Evolutionary conservation across 1,284 basidiomycete species (phyloP).

Genomic region (Thecaphora thlaspeos): DNA sequence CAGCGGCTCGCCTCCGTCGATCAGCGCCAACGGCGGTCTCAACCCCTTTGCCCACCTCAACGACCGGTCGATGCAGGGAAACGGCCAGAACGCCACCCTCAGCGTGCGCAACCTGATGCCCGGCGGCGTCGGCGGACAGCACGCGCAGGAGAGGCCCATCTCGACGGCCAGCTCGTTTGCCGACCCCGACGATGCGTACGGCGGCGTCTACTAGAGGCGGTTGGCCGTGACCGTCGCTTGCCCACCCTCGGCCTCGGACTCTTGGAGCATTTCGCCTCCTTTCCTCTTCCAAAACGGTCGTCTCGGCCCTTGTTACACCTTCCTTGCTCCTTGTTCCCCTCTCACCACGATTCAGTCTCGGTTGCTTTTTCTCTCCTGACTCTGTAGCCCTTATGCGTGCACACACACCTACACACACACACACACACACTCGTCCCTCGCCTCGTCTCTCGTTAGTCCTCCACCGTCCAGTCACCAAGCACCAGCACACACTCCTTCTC

Average conservation of each 20-base stretch:
- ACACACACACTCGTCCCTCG: too few relatives aligned
- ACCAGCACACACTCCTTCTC: too few relatives aligned
- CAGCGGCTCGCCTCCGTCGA: background rate
- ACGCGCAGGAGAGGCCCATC: slow-evolving; percentile 33
- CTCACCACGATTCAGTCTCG: too few relatives aligned
- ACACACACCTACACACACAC: background rate
- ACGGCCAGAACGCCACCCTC: slow-evolving; percentile 7
- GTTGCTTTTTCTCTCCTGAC: background rate
- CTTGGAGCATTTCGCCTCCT: background rate
- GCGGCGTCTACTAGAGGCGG: slow-evolving; percentile 35
- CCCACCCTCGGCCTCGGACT: too few relatives aligned
- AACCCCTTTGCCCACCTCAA: slow-evolving; percentile 12
- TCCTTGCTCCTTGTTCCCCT: too few relatives aligned
- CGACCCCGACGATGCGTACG: slow-evolving; percentile 42
- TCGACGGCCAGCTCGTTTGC: slow-evolving; percentile 34
- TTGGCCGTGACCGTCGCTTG: slow-evolving; percentile 2
- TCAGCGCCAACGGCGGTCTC: background rate
- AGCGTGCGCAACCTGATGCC: slow-evolving; percentile 31
- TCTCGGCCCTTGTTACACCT: too few relatives aligned
- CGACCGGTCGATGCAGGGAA: slow-evolving; percentile 1
- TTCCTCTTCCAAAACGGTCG: too few relatives aligned
- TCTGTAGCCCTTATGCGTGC: background rate
- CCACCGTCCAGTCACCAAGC: too few relatives aligned
- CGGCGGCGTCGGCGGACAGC: background rate
- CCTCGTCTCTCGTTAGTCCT: too few relatives aligned